These are phyloP conservation scores for Phlebopus sp. DNA, from an alignment of 1,284 basidiomycete species.

Conservation along the genomic window DNA sequence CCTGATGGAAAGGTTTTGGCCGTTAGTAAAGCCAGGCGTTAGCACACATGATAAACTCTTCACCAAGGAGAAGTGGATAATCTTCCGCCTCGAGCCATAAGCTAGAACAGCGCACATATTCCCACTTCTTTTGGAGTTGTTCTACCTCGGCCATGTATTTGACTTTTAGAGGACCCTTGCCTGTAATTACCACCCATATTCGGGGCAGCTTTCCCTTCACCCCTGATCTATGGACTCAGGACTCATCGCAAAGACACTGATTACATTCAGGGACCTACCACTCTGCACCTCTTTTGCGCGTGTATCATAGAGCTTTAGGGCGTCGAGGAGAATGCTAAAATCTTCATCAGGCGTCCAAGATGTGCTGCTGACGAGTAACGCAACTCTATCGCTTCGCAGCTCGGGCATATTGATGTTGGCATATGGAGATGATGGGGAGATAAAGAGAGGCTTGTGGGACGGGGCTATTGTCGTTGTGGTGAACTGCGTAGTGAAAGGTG, in stretches of 20 bases:
- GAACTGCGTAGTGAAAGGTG: conserved; percentile 65
- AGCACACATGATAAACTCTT: conserved; percentile 8
- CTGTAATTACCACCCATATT: conserved; percentile 84
- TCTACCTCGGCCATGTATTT: conserved; percentile 69
- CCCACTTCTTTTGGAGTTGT: conserved; percentile 67
- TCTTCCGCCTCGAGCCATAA: conserved; percentile 86
- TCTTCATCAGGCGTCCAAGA: conserved; percentile 99
- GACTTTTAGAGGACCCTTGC: conserved; percentile 80
- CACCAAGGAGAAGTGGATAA: conserved; percentile 83
- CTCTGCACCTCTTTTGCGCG: conserved; percentile 43
- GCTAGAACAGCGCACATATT: conserved; percentile 79
- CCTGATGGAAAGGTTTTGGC: conserved; percentile 45
- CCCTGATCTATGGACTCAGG: conserved; percentile 12
- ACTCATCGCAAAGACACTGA: background rate
- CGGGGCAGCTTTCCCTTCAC: conserved; percentile 56
- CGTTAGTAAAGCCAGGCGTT: conserved; percentile 11
- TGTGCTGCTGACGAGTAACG: conserved; percentile 88
- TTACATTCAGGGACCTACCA: conserved; percentile 5
- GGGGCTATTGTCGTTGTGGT: conserved; percentile 38
- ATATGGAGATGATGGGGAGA: conserved; percentile 29
- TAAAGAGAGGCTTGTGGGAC: background rate
- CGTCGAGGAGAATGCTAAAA: conserved; percentile 79
- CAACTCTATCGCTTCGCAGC: conserved; percentile 71
- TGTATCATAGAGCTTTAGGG: conserved; percentile 67
- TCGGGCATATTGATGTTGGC: conserved; percentile 39